These are phyloP conservation scores for Coemansia sp. DNA, from an alignment of 192 early-diverging fungal genomes.

Conservation along the genomic window DNA sequence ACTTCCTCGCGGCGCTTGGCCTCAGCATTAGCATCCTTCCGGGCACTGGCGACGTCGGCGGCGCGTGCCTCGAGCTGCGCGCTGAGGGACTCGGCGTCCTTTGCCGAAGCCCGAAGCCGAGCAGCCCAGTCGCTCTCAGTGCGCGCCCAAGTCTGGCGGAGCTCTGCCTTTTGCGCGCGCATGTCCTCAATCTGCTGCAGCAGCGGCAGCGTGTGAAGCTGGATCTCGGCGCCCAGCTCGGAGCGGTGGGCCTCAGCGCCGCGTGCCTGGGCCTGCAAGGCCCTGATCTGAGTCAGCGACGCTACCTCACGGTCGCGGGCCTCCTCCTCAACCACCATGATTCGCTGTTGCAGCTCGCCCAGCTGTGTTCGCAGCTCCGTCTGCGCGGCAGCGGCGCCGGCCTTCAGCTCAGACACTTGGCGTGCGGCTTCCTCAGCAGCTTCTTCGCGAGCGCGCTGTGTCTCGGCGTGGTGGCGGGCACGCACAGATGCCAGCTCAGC, in stretches of 20 bases:
- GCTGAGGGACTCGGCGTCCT: conserved; percentile 17
- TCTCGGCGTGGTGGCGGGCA: conserved; percentile 14
- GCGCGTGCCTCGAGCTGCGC: conserved; percentile 17
- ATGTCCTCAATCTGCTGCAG: conserved; percentile 54
- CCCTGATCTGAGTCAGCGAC: conserved; percentile 36
- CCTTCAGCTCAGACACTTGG: conserved; percentile 27
- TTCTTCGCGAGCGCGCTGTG: conserved; percentile 21
- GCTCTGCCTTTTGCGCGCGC: conserved; percentile 37
- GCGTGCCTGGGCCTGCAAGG: conserved; percentile 45
- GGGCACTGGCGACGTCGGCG: conserved; percentile 6
- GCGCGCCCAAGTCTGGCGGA: conserved; percentile 31
- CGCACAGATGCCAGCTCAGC: conserved; percentile 13
- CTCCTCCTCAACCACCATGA: conserved; percentile 44
- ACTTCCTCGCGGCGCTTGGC: conserved; percentile 14
- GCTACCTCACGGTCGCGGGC: conserved; percentile 41
- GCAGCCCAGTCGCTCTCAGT: conserved; percentile 32
- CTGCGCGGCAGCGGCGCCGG: conserved; percentile 26
- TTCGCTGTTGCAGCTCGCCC: conserved; percentile 38
- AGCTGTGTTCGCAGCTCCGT: conserved; percentile 49
- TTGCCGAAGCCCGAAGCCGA: conserved; percentile 19
- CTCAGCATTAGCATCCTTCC: conserved; percentile 8
- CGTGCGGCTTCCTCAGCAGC: conserved; percentile 37
- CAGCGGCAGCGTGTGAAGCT: conserved; percentile 52
- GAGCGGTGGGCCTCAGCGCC: conserved; percentile 32
- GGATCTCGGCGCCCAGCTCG: conserved; percentile 34